phyloP scores from a whole-genome alignment of 2,329 filamentous ascomycete genomes.

The Cercospora sojina region DNA sequence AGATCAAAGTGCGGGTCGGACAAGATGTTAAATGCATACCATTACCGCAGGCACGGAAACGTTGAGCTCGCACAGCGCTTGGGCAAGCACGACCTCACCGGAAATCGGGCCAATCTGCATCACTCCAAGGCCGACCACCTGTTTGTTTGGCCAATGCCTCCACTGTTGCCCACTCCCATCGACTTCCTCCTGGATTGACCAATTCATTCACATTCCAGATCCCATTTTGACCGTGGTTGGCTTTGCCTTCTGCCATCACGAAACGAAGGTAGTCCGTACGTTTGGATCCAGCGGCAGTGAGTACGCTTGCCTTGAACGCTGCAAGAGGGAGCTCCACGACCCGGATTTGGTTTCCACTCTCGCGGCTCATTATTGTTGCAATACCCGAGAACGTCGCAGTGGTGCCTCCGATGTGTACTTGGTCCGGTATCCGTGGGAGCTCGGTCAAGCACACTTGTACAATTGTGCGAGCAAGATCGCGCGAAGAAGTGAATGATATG shows the following conservation, averaged over 20 bases:
- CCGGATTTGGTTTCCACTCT: not conserved
- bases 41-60: constrained; percentile 19
- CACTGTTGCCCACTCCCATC: constrained; percentile 15
- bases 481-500: constrained; percentile 6
- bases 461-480: constrained; percentile 6
- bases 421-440: constrained; percentile 4
- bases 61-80: not conserved
- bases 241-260: constrained; percentile 15
- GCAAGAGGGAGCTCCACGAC: constrained; percentile 11
- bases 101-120: not conserved
- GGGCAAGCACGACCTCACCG: not conserved
- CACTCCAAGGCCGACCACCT: not conserved
- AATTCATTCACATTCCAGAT: constrained; percentile 10
- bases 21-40: constrained; percentile 36
- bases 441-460: constrained; percentile 6
- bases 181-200: constrained; percentile 13
- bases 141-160: constrained; percentile 9
- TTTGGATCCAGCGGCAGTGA: not conserved
- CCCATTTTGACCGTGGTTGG: constrained; percentile 6
- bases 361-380: constrained; percentile 5
- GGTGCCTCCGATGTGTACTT: constrained; percentile 10
- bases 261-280: constrained; percentile 5
- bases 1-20: constrained; percentile 52
- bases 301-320: constrained; percentile 14
- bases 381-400: constrained; percentile 2